Evolutionary conservation across 2,329 filamentous ascomycete genomes (phyloP).

Genomic region (Drechslerella coelobrocha): DNA sequence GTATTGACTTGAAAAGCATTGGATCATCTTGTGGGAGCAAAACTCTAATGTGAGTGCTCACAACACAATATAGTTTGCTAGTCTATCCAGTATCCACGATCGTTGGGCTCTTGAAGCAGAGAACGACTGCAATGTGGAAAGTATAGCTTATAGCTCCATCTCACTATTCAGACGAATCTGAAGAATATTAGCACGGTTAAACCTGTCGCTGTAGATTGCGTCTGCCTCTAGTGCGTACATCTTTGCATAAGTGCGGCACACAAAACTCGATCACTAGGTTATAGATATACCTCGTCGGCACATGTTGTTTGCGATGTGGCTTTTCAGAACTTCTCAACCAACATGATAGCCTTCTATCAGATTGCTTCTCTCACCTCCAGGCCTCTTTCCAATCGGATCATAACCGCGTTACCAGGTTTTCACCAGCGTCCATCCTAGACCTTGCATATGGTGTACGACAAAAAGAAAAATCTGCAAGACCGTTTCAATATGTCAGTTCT

Average conservation of each 20-base stretch:
- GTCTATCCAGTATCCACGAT: no score
- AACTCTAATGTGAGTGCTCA: slow-evolving; percentile 38
- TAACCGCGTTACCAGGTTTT: slow-evolving; percentile 47
- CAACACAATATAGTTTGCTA: slow-evolving; percentile 12
- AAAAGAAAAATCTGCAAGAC: slow-evolving; percentile 34
- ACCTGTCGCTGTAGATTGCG: no score
- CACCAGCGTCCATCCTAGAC: slow-evolving; percentile 43
- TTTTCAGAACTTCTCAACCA: background rate
- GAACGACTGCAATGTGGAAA: no score
- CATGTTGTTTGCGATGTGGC: background rate
- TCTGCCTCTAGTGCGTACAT: no score
- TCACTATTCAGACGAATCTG: no score
- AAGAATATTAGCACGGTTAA: no score
- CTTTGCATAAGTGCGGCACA: no score
- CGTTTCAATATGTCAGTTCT: slow-evolving; percentile 36
- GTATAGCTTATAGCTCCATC: no score
- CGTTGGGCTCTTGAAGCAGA: no score
- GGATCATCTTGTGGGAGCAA: slow-evolving; percentile 2
- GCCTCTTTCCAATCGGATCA: slow-evolving; percentile 38
- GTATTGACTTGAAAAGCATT: background rate
- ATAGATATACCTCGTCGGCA: no score
- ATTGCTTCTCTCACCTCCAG: background rate
- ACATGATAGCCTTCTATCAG: background rate
- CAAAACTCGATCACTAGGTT: no score
- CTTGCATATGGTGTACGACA: slow-evolving; percentile 12